These are phyloP conservation scores for Globisporangium iwayamae DNA, from an alignment of 352 stramenopile genomes.

Conservation along the genomic window DNA sequence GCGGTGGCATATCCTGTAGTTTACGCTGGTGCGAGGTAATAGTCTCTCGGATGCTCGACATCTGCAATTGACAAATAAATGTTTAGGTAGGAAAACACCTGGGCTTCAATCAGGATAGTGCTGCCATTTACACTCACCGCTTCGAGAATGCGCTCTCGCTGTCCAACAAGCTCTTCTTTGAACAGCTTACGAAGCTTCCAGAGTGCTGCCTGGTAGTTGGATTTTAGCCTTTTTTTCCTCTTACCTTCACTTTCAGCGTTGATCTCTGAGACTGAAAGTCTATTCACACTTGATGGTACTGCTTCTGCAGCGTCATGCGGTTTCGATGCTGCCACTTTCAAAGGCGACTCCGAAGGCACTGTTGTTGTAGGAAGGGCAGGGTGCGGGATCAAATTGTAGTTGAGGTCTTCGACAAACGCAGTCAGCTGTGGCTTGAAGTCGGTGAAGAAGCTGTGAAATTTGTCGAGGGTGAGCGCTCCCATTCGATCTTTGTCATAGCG, in stretches of 20 bases:
- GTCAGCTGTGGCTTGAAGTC: conserved; percentile 69
- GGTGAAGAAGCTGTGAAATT: conserved; percentile 66
- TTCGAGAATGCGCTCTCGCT: conserved; percentile 38
- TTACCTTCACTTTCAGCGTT: neutral
- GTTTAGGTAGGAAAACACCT: neutral
- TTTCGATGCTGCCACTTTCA: neutral
- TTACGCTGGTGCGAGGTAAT: conserved; percentile 24
- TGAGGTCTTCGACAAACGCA: conserved; percentile 62
- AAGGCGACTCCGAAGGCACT: neutral
- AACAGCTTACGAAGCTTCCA: conserved; percentile 63
- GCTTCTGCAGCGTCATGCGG: neutral
- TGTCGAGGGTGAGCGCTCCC: conserved; percentile 54
- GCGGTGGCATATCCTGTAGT: neutral
- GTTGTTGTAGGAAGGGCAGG: conserved; percentile 4
- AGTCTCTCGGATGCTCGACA: conserved; percentile 24
- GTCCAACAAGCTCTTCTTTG: conserved; percentile 47
- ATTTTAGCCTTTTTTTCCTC: conserved; percentile 14
- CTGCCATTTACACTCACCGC: conserved; percentile 16
- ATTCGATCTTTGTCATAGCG: conserved; percentile 64
- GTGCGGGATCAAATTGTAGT: conserved; percentile 22
- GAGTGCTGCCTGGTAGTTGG: conserved; percentile 38
- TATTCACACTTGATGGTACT: neutral
- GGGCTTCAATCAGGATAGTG: neutral
- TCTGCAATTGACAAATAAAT: conserved; percentile 12
- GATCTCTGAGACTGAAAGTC: neutral